Conservation (phyloP, 2,329 filamentous ascomycete genomes). For the Diaporthe ilicicola region DNA sequence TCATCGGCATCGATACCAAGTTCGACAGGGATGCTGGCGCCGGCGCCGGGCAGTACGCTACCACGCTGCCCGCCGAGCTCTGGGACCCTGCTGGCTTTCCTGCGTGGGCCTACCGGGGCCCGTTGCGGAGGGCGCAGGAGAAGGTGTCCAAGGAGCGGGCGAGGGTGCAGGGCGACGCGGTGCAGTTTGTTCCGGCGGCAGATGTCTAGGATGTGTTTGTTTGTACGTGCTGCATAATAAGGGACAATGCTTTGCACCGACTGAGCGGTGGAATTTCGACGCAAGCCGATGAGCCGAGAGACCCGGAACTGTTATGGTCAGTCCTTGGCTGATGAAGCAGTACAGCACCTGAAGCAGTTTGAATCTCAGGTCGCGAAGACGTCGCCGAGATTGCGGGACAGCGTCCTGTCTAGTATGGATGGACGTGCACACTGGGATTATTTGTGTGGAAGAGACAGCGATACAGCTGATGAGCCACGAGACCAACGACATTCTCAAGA, state of each 20-base stretch:
- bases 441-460: not conserved
- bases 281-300: not conserved
- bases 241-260: not conserved
- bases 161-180: slow-evolving; percentile 50
- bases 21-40: slow-evolving; percentile 50
- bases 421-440: no score
- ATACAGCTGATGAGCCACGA: not conserved
- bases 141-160: slow-evolving; percentile 55
- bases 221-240: not conserved
- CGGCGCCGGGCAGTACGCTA: slow-evolving; percentile 69
- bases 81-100: slow-evolving; percentile 69
- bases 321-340: not conserved
- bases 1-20: slow-evolving; percentile 59
- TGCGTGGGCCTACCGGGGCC: slow-evolving; percentile 59
- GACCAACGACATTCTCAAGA: not conserved
- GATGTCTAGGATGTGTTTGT: not conserved
- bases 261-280: no score
- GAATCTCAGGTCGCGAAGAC: not conserved
- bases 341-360: no score
- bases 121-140: slow-evolving; percentile 58
- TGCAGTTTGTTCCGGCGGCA: slow-evolving; percentile 59
- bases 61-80: slow-evolving; percentile 62
- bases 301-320: not conserved
- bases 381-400: not conserved
- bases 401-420: no score